Evolutionary conservation across 192 early-diverging fungal species (phyloP), one percentile per base, ranked within the genome.

Genomic region (Entomortierella chlamydospora): DNA sequence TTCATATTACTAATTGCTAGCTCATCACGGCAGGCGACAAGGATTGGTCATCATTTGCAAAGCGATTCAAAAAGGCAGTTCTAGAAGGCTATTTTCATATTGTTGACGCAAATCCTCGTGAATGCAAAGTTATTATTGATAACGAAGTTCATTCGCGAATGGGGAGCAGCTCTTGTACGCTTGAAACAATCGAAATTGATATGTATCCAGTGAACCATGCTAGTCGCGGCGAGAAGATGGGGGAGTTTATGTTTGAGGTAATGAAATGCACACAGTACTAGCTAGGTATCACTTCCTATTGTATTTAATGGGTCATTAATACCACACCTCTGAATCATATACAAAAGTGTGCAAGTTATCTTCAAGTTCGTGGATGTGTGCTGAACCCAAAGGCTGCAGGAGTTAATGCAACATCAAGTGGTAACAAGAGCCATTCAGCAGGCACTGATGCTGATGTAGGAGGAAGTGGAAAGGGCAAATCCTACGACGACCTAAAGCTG

Each of bases 221-320:
- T 4, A 60, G 30, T 30, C 67, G 76, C 12, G 33, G 63, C 25
- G 68, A 65, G 17, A 79, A 79, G 39, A 25, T 66, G n/a, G 63
- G 76, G 20, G 76, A 70, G 30, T 79, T 79, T 33, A 61, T 79
- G 57, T 79, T 79, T 66, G 76, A 79, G 68, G 76, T 70, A 78
- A 18, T 28, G 25, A 47, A 37, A 37, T n/a, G 31, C 30, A 57
- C 28, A 12, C 23, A 18, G 2, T 23, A 30, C n/a, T n/a, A n/a
- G n/a, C n/a, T n/a, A n/a, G n/a, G n/a, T n/a, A n/a, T n/a, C n/a
- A n/a, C n/a, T n/a, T n/a, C n/a, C n/a, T n/a, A n/a, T n/a, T n/a
- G n/a, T n/a, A n/a, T n/a, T n/a, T n/a, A n/a, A n/a, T n/a, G n/a
- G n/a, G n/a, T n/a, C n/a, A n/a, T n/a, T n/a, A n/a, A n/a, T n/a